Percentiles rank a stretch among this genome's conserved stretches.
These are phyloP conservation scores for Phragmites australis DNA, from an alignment of 176 grass and related monocot genomes.

Conservation along the genomic window DNA sequence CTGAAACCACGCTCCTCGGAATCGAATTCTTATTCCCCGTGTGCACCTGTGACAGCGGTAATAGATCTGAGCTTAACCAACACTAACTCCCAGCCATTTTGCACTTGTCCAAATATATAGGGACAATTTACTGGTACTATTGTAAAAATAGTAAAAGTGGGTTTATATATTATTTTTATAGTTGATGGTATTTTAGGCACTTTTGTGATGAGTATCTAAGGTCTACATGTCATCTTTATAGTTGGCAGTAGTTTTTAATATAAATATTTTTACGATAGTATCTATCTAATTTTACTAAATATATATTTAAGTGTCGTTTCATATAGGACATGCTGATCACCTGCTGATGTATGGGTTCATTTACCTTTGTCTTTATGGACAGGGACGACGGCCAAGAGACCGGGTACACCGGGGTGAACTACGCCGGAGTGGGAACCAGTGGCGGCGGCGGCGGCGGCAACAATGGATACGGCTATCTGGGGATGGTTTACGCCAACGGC, in stretches of 20 bases:
- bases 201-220: too few relatives aligned
- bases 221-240: too few relatives aligned
- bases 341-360: not conserved
- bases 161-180: too few relatives aligned
- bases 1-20: not conserved
- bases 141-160: too few relatives aligned
- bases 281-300: too few relatives aligned
- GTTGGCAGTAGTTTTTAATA: too few relatives aligned
- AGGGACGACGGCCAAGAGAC: constrained; percentile 53
- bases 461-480: constrained; percentile 41
- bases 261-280: too few relatives aligned
- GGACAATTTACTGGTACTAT: too few relatives aligned
- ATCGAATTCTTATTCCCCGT: constrained; percentile 38
- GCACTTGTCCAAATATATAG: not conserved
- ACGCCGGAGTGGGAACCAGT: constrained; percentile 43
- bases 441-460: not conserved
- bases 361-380: not conserved
- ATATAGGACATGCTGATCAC: too few relatives aligned
- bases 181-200: too few relatives aligned
- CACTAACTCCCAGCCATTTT: not conserved
- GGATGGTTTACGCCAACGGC: constrained; percentile 58
- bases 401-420: constrained; percentile 39
- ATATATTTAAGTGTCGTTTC: too few relatives aligned
- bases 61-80: constrained; percentile 41
- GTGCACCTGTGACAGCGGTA: not conserved